Conservation (phyloP, 1,139 yeast genomes). For the Zygosaccharomyces sapae region DNA sequence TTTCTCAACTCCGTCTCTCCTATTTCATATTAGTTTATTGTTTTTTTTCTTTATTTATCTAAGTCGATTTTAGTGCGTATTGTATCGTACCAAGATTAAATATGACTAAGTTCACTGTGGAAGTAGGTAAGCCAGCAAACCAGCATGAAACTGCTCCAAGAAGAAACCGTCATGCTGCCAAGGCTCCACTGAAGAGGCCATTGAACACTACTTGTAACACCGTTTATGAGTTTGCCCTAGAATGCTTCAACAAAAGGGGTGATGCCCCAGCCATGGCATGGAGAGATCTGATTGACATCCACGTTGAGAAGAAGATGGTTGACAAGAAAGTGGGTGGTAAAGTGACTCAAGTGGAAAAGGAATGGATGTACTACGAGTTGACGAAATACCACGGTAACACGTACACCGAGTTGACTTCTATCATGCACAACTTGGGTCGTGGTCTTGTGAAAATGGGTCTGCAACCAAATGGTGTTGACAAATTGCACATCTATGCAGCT, state of each 20-base stretch:
- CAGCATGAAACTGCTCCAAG: slow-evolving; percentile 91
- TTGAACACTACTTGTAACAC: slow-evolving; percentile 57
- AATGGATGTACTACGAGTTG: slow-evolving; percentile 82
- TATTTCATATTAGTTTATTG: no score
- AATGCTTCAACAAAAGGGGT: slow-evolving; percentile 58
- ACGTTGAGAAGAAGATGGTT: slow-evolving; percentile 69
- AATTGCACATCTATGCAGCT: slow-evolving; percentile 78
- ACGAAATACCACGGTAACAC: slow-evolving; percentile 65
- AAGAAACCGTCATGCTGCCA: slow-evolving; percentile 57
- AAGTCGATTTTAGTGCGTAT: no score
- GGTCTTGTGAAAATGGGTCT: slow-evolving; percentile 79
- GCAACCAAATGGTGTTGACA: slow-evolving; percentile 54
- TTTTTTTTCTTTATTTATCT: no score
- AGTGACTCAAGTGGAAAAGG: slow-evolving; percentile 66
- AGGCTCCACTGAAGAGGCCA: slow-evolving; percentile 54
- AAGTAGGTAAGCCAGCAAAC: slow-evolving; percentile 69
- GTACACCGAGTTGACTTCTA: slow-evolving; percentile 52
- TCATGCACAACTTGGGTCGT: slow-evolving; percentile 57
- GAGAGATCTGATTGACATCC: slow-evolving; percentile 71
- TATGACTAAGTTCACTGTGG: slow-evolving; percentile 41
- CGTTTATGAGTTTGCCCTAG: slow-evolving; percentile 64
- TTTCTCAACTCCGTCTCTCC: no score
- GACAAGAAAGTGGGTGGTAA: slow-evolving; percentile 77
- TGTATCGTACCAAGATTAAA: neutral
- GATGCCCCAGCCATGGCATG: slow-evolving; percentile 64